Conservation (phyloP, 768 basidiomycete genomes). For the Mycena floridula region DNA sequence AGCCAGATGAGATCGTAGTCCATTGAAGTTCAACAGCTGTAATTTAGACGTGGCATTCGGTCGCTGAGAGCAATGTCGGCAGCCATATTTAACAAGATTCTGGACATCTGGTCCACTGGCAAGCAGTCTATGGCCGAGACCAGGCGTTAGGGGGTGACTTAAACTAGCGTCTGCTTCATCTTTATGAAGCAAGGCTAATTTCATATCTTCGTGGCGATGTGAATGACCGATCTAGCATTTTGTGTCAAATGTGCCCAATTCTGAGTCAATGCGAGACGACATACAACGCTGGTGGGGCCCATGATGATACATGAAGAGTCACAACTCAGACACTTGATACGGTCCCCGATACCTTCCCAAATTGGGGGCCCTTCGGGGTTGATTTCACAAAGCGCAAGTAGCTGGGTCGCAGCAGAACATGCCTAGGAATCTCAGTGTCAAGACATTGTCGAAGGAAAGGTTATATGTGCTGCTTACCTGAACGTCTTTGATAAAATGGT, state of each 20-base stretch:
- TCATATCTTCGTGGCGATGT: slow-evolving; percentile 54
- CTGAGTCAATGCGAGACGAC: slow-evolving; percentile 11
- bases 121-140: slow-evolving; percentile 15
- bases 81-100: slow-evolving; percentile 37
- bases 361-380: slow-evolving; percentile 21
- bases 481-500: slow-evolving; percentile 51
- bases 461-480: slow-evolving; percentile 31
- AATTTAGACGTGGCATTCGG: not conserved
- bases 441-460: not conserved
- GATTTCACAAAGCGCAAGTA: slow-evolving; percentile 25
- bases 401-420: slow-evolving; percentile 31
- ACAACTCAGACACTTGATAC: slow-evolving; percentile 43
- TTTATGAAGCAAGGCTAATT: slow-evolving; percentile 26
- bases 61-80: slow-evolving; percentile 47
- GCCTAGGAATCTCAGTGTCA: slow-evolving; percentile 30
- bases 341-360: slow-evolving; percentile 14
- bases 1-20: slow-evolving; percentile 5
- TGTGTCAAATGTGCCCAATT: not conserved
- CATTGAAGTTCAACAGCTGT: slow-evolving; percentile 3
- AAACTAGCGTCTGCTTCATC: slow-evolving; percentile 13
- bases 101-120: slow-evolving; percentile 21
- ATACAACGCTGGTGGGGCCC: slow-evolving; percentile 39
- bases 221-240: slow-evolving; percentile 47
- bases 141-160: slow-evolving; percentile 12
- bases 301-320: slow-evolving; percentile 41